Evolutionary conservation across 176 grass and related monocot genomes (phyloP).

Genomic region (Oryza meyeriana): DNA sequence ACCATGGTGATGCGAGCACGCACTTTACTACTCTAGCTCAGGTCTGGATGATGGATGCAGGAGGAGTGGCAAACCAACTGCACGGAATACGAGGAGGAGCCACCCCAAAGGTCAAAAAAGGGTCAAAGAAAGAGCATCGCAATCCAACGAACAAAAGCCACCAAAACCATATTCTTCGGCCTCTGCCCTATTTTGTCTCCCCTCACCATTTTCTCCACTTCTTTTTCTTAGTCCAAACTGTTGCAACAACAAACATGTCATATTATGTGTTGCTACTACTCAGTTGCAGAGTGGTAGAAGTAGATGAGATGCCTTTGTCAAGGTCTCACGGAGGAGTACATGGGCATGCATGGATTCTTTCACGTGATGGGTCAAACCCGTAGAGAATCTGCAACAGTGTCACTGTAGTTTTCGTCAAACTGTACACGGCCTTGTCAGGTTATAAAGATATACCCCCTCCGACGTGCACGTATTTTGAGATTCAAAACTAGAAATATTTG

Average conservation of each 20-base stretch:
- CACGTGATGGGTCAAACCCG: not conserved
- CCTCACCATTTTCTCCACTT: not conserved
- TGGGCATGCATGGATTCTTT: not conserved
- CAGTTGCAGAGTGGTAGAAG: not conserved
- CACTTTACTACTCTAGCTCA: not conserved
- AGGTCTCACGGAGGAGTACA: not conserved
- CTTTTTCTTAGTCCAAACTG: not conserved
- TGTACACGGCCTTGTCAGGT: not conserved
- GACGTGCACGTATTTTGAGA: no score
- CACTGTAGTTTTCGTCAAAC: not conserved
- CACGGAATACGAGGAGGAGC: not conserved
- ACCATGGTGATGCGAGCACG: not conserved
- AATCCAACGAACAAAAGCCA: not conserved
- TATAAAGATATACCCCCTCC: not conserved
- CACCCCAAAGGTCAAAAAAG: not conserved
- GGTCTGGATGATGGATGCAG: not conserved
- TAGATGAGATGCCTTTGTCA: not conserved
- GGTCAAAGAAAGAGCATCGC: not conserved
- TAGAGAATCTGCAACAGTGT: not conserved
- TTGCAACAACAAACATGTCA: not conserved
- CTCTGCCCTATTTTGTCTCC: slow-evolving; percentile 20
- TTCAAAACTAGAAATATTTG: no score
- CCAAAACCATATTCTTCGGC: slow-evolving; percentile 7
- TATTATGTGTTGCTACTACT: not conserved
- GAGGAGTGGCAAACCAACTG: not conserved